Conservation (phyloP, 345 rosid genomes). For the Combretum micranthum region DNA sequence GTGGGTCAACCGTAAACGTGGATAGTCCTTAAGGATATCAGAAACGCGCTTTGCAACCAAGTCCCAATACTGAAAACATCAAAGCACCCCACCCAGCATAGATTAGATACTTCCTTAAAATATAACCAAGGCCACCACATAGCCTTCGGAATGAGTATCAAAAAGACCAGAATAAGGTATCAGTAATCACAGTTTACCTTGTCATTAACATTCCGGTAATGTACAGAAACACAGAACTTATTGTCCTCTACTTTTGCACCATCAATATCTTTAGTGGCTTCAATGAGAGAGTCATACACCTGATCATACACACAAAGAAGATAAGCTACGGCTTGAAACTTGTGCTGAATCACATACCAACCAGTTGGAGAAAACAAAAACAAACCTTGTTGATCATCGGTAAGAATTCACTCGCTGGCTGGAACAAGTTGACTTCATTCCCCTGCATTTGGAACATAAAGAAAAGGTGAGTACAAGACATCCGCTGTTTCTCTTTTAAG, state of each 20-base stretch:
- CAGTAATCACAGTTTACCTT: slow-evolving; percentile 27
- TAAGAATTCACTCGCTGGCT: slow-evolving; percentile 46
- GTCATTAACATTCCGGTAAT: slow-evolving; percentile 86
- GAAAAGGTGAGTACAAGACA: neutral
- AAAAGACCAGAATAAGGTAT: neutral
- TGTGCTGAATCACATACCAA: neutral
- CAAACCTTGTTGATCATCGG: slow-evolving; percentile 35
- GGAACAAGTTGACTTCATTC: slow-evolving; percentile 37
- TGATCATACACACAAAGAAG: slow-evolving; percentile 15
- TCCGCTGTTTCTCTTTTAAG: too few species aligned
- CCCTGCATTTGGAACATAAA: slow-evolving; percentile 14
- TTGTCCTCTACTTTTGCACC: slow-evolving; percentile 83
- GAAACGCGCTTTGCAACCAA: slow-evolving; percentile 7
- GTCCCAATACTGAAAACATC: slow-evolving; percentile 47
- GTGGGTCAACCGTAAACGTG: slow-evolving; percentile 17
- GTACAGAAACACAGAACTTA: slow-evolving; percentile 90
- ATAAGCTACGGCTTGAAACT: neutral
- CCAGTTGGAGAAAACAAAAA: too few species aligned
- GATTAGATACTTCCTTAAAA: too few species aligned
- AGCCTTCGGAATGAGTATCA: too few species aligned
- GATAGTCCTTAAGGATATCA: slow-evolving; percentile 11
- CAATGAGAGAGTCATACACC: slow-evolving; percentile 58
- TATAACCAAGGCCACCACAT: too few species aligned
- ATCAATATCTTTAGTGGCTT: slow-evolving; percentile 49
- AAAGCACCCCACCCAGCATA: neutral